phyloP scores from a whole-genome alignment of 1,284 basidiomycete genomes.

The Ganoderma leucocontextum region DNA sequence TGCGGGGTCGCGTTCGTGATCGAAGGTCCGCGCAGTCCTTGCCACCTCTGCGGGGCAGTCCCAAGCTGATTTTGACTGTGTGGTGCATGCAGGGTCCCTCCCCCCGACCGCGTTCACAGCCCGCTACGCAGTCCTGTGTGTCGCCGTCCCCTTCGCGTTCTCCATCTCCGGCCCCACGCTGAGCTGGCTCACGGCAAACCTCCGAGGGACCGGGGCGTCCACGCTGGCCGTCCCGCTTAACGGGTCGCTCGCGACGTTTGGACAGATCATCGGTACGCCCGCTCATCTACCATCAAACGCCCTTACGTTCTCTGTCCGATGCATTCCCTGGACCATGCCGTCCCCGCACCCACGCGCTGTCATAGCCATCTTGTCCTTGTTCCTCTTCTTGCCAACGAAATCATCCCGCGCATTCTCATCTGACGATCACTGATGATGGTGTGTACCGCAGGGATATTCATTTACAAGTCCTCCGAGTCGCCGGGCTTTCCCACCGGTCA shows the following conservation, averaged over 20 bases:
- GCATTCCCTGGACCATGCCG: not conserved
- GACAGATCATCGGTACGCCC: constrained; percentile 43
- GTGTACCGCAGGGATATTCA: constrained; percentile 42
- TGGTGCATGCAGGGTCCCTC: constrained; percentile 35
- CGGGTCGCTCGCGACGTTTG: constrained; percentile 44
- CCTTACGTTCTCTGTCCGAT: not conserved
- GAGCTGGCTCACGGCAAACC: constrained; percentile 47
- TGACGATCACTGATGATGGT: not conserved
- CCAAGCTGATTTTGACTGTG: constrained; percentile 16
- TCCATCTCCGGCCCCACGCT: constrained; percentile 45
- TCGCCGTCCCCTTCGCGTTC: constrained; percentile 45
- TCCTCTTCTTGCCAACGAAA: not conserved
- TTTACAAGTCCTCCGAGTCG: constrained; percentile 47
- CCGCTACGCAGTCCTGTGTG: constrained; percentile 45
- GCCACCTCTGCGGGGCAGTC: constrained; percentile 8
- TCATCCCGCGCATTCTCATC: not conserved
- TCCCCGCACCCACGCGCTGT: not conserved
- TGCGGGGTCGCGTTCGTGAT: constrained; percentile 32
- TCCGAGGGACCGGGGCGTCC: constrained; percentile 41
- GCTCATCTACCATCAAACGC: not conserved
- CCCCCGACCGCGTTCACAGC: constrained; percentile 40
- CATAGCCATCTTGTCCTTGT: not conserved
- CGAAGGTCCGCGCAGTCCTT: constrained; percentile 21
- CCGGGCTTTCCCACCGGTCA: constrained; percentile 47
- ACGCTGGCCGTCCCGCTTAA: constrained; percentile 47